Evolutionary conservation across 1,284 basidiomycete species (phyloP).

Genomic region (Caloboletus inedulis): DNA sequence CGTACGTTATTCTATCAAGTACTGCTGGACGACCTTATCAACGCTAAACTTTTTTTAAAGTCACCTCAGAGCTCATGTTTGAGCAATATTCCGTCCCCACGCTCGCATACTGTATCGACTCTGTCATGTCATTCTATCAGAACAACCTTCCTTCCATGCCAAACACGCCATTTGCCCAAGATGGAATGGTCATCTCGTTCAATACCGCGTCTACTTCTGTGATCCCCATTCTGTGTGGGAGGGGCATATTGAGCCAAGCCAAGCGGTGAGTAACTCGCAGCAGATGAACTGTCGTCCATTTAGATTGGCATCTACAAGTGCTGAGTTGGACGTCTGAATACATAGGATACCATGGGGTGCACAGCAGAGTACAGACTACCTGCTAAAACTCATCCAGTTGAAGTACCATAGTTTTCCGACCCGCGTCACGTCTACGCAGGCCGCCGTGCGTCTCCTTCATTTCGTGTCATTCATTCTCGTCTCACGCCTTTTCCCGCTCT

Average conservation of each 20-base stretch:
- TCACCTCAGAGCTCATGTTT: conserved; percentile 96
- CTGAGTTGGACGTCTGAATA: conserved; percentile 4
- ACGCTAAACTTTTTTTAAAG: conserved; percentile 6
- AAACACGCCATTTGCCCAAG: conserved; percentile 44
- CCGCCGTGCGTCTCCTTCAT: conserved; percentile 44
- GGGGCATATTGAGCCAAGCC: conserved; percentile 76
- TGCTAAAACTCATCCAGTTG: conserved; percentile 81
- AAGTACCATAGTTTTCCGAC: conserved; percentile 91
- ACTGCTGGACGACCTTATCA: neutral
- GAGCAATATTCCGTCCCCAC: conserved; percentile 90
- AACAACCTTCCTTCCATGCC: conserved; percentile 48
- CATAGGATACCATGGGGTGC: conserved; percentile 91
- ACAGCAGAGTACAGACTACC: conserved; percentile 84
- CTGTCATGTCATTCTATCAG: conserved; percentile 88
- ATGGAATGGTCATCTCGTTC: conserved; percentile 83
- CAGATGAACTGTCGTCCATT: neutral
- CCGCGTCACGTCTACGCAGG: conserved; percentile 53
- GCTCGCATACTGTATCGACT: conserved; percentile 88
- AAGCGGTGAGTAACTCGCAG: conserved; percentile 63
- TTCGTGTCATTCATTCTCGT: neutral
- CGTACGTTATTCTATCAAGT: conserved; percentile 49
- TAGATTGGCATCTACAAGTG: neutral
- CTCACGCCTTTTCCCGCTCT: neutral
- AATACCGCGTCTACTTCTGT: conserved; percentile 85
- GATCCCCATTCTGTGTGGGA: conserved; percentile 80